These are phyloP conservation scores for Termitomyces titanicus DNA, from an alignment of 768 basidiomycete species.

Conservation along the genomic window DNA sequence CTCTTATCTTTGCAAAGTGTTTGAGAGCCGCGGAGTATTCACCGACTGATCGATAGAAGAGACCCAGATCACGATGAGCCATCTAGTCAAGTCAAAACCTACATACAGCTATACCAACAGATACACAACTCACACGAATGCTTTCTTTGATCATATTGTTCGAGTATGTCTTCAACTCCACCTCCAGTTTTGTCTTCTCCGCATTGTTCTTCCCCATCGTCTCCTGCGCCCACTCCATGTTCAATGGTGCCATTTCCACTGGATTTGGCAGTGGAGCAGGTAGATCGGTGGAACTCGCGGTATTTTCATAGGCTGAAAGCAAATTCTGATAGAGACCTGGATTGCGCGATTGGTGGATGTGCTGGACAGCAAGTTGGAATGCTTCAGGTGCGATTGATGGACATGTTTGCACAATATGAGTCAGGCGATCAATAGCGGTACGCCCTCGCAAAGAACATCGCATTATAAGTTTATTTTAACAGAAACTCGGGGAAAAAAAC, in stretches of 20 bases:
- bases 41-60: constrained; percentile 71
- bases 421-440: constrained; percentile 69
- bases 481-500: neutral
- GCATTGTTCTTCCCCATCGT: constrained; percentile 58
- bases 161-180: constrained; percentile 91
- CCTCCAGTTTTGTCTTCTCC: constrained; percentile 84
- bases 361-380: constrained; percentile 58
- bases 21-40: constrained; percentile 71
- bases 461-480: neutral
- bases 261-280: constrained; percentile 38
- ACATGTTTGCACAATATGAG: constrained; percentile 60
- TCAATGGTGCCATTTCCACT: constrained; percentile 47
- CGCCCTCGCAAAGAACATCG: constrained; percentile 45
- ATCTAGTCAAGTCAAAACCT: constrained; percentile 47
- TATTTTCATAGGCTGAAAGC: constrained; percentile 52
- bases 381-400: constrained; percentile 73
- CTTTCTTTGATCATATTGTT: constrained; percentile 99
- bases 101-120: neutral
- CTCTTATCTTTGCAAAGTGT: constrained; percentile 87
- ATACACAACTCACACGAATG: constrained; percentile 64
- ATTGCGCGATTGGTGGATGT: constrained; percentile 69
- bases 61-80: constrained; percentile 86
- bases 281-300: constrained; percentile 21
- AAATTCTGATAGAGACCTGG: constrained; percentile 52
- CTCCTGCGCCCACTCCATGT: constrained; percentile 75